Percentiles rank a stretch among this genome's conserved stretches.
Evolutionary conservation across 495 filamentous ascomycete species (phyloP).

Genomic region (Chaetomium fimeti): DNA sequence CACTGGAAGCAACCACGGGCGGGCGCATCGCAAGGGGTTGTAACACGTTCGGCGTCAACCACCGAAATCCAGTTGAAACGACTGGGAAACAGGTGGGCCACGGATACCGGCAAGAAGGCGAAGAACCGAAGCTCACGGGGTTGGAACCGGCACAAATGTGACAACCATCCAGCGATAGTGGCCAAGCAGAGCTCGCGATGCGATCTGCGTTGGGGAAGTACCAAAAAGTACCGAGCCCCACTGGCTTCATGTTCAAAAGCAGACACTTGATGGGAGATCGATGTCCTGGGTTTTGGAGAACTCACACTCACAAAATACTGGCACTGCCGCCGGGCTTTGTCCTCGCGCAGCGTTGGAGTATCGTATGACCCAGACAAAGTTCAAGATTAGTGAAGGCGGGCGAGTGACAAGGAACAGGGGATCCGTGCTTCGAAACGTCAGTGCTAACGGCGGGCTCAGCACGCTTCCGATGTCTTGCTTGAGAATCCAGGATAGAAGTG

Average conservation of each 20-base stretch:
- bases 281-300: background rate
- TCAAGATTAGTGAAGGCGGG: background rate
- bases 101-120: background rate
- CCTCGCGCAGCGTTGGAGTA: too few relatives aligned
- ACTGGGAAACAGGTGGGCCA: slow-evolving; percentile 18
- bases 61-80: slow-evolving; percentile 20
- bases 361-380: background rate
- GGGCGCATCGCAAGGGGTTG: slow-evolving; percentile 19
- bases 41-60: slow-evolving; percentile 38
- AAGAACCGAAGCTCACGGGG: background rate
- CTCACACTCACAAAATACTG: background rate
- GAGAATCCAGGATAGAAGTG: background rate
- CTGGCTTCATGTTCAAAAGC: too few relatives aligned
- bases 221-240: too few relatives aligned
- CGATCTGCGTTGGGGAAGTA: slow-evolving; percentile 9
- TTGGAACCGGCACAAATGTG: slow-evolving; percentile 11
- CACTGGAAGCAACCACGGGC: background rate
- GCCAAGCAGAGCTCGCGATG: slow-evolving; percentile 20
- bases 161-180: slow-evolving; percentile 8
- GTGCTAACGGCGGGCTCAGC: background rate
- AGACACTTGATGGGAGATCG: too few relatives aligned
- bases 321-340: too few relatives aligned
- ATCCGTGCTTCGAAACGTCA: slow-evolving; percentile 3
- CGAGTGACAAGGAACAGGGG: background rate
- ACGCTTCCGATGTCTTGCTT: slow-evolving; percentile 1